Percentiles rank a stretch among this genome's conserved stretches.
phyloP scores from a whole-genome alignment of 2,329 filamentous ascomycete genomes.

The Fusarium penzigii region DNA sequence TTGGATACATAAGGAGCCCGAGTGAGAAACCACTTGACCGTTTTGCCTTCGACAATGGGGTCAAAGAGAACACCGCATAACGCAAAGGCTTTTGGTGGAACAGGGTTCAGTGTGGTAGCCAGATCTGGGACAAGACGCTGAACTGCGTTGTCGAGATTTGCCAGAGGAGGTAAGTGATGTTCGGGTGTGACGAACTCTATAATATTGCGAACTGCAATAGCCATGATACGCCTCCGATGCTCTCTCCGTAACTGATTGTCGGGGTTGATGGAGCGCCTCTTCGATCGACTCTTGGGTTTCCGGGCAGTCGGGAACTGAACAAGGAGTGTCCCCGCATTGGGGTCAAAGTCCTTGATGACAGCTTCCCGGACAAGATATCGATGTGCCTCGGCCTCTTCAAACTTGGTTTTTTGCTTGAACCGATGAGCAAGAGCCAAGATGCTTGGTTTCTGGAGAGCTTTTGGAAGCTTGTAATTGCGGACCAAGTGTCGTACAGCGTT shows the following conservation, averaged over 20 bases:
- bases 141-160: slow-evolving; percentile 47
- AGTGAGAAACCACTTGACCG: slow-evolving; percentile 46
- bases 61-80: slow-evolving; percentile 42
- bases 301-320: slow-evolving; percentile 43
- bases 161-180: slow-evolving; percentile 41
- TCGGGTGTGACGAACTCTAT: slow-evolving; percentile 54
- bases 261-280: slow-evolving; percentile 25
- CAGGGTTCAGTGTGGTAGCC: slow-evolving; percentile 7
- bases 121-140: slow-evolving; percentile 52
- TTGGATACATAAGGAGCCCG: slow-evolving; percentile 47
- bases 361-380: slow-evolving; percentile 51
- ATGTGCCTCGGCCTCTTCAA: slow-evolving; percentile 54
- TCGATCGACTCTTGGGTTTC: slow-evolving; percentile 14
- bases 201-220: slow-evolving; percentile 48
- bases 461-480: slow-evolving; percentile 61
- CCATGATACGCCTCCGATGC: slow-evolving; percentile 46
- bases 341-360: slow-evolving; percentile 48
- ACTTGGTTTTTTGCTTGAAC: slow-evolving; percentile 45
- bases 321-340: slow-evolving; percentile 49
- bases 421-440: slow-evolving; percentile 62
- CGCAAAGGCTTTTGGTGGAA: slow-evolving; percentile 42
- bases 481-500: slow-evolving; percentile 78
- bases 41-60: slow-evolving; percentile 26
- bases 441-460: slow-evolving; percentile 65
- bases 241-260: slow-evolving; percentile 29